Conservation (phyloP, 2,329 filamentous ascomycete genomes). For the Botrytis sinoallii region DNA sequence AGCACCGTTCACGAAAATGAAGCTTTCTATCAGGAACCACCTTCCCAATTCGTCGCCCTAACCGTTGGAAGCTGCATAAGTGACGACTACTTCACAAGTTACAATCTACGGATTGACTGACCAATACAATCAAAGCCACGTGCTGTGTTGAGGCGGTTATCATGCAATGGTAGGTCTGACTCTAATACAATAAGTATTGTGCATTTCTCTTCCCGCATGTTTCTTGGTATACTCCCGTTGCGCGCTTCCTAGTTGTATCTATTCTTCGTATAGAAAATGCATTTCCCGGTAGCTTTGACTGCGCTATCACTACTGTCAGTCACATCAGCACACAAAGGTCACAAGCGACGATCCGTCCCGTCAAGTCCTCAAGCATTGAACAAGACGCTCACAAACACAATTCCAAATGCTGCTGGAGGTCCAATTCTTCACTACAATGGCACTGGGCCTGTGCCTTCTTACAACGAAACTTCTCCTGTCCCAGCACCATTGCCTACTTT, state of each 20-base stretch:
- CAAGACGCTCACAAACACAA: slow-evolving; percentile 14
- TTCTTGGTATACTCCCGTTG: no score
- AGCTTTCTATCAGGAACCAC: slow-evolving; percentile 10
- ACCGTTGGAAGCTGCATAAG: not conserved
- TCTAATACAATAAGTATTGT: not conserved
- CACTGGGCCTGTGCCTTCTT: slow-evolving; percentile 12
- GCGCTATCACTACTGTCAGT: slow-evolving; percentile 10
- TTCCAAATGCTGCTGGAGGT: slow-evolving; percentile 18
- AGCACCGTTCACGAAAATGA: not conserved
- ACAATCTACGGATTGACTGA: not conserved
- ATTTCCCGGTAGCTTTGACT: not conserved
- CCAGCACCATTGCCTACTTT: slow-evolving; percentile 10
- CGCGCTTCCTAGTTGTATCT: no score
- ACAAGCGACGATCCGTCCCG: slow-evolving; percentile 13
- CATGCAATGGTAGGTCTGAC: not conserved
- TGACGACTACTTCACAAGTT: not conserved
- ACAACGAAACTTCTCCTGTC: slow-evolving; percentile 12
- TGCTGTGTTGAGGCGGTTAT: not conserved
- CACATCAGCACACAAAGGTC: slow-evolving; percentile 15
- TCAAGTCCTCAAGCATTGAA: slow-evolving; percentile 19
- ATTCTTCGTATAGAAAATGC: not conserved
- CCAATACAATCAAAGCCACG: not conserved
- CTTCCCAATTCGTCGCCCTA: not conserved
- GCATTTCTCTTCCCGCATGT: not conserved
- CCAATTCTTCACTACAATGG: slow-evolving; percentile 17